Evolutionary conservation across 1,284 basidiomycete species (phyloP).

Genomic region (Pseudomicrostroma phylloplanum): DNA sequence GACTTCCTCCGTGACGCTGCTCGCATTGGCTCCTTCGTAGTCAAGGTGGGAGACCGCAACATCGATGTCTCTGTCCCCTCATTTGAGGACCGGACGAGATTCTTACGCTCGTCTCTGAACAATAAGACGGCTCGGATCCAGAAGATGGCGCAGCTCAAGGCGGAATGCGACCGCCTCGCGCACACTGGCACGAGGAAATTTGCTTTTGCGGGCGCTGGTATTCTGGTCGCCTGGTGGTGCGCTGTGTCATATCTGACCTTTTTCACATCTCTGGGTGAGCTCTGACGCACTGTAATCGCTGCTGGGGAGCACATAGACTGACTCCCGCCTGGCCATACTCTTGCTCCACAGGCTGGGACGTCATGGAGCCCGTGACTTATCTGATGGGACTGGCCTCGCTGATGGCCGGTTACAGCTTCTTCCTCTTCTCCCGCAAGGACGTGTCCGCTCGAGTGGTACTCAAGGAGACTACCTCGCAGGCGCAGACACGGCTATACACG

Average conservation of each 20-base stretch:
- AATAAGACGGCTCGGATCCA: slow-evolving; percentile 37
- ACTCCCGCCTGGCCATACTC: too few species aligned
- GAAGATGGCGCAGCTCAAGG: slow-evolving; percentile 31
- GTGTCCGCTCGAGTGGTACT: slow-evolving; percentile 39
- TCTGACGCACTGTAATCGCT: slow-evolving; percentile 17
- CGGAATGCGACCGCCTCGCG: slow-evolving; percentile 35
- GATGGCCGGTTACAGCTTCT: slow-evolving; percentile 39
- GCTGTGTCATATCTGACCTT: slow-evolving; percentile 36
- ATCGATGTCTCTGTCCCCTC: slow-evolving; percentile 34
- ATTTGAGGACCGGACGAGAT: slow-evolving; percentile 39
- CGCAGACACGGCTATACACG: slow-evolving; percentile 37
- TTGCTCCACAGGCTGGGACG: slow-evolving; percentile 22
- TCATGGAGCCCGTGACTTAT: slow-evolving; percentile 36
- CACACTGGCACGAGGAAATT: slow-evolving; percentile 30
- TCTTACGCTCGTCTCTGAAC: slow-evolving; percentile 27
- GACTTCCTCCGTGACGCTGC: slow-evolving; percentile 41
- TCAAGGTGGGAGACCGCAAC: slow-evolving; percentile 31
- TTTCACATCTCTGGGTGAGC: slow-evolving; percentile 24
- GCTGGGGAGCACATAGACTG: neutral
- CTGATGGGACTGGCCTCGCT: slow-evolving; percentile 35
- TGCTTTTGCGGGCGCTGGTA: slow-evolving; percentile 32
- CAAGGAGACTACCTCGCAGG: slow-evolving; percentile 36
- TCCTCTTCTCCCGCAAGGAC: slow-evolving; percentile 40
- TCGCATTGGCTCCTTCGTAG: slow-evolving; percentile 34
- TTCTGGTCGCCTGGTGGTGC: slow-evolving; percentile 34